Percentiles rank a stretch among this genome's conserved stretches.
Evolutionary conservation across 805 yeast species (phyloP).

Genomic region (Saturnispora dispora): DNA sequence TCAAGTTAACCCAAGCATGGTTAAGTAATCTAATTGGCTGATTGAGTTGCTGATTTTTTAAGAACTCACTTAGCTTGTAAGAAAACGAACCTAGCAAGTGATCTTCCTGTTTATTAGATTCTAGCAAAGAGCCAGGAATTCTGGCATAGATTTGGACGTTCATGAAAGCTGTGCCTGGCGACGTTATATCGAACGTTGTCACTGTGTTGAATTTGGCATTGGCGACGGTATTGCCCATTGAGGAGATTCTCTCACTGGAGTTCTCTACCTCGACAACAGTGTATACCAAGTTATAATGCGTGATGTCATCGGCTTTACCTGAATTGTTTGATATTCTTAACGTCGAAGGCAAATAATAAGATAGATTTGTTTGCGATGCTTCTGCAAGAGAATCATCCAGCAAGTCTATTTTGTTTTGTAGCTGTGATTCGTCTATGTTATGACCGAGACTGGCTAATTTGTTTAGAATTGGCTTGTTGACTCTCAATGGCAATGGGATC

Average conservation of each 20-base stretch:
- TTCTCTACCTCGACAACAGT: slow-evolving; percentile 92
- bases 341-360: slow-evolving; percentile 37
- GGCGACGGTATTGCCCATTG: slow-evolving; percentile 71
- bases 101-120: slow-evolving; percentile 41
- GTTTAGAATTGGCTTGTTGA: slow-evolving; percentile 53
- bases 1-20: slow-evolving; percentile 44
- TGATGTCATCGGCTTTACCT: slow-evolving; percentile 49
- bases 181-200: slow-evolving; percentile 81
- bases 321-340: slow-evolving; percentile 29
- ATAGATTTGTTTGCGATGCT: slow-evolving; percentile 21
- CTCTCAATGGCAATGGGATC: slow-evolving; percentile 62
- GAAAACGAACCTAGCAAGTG: slow-evolving; percentile 66
- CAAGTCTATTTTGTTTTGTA: slow-evolving; percentile 27
- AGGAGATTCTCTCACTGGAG: slow-evolving; percentile 81
- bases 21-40: slow-evolving; percentile 50
- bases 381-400: slow-evolving; percentile 24
- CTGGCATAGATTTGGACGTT: slow-evolving; percentile 73
- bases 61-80: slow-evolving; percentile 36
- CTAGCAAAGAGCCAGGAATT: slow-evolving; percentile 55
- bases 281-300: slow-evolving; percentile 47
- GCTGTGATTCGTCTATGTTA: slow-evolving; percentile 26
- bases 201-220: slow-evolving; percentile 81
- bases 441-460: slow-evolving; percentile 55
- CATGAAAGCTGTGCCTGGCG: slow-evolving; percentile 36
- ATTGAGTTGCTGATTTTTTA: slow-evolving; percentile 10